These are phyloP conservation scores for Rhodomyrtus tomentosa DNA, from an alignment of 345 rosid genomes.

Conservation along the genomic window DNA sequence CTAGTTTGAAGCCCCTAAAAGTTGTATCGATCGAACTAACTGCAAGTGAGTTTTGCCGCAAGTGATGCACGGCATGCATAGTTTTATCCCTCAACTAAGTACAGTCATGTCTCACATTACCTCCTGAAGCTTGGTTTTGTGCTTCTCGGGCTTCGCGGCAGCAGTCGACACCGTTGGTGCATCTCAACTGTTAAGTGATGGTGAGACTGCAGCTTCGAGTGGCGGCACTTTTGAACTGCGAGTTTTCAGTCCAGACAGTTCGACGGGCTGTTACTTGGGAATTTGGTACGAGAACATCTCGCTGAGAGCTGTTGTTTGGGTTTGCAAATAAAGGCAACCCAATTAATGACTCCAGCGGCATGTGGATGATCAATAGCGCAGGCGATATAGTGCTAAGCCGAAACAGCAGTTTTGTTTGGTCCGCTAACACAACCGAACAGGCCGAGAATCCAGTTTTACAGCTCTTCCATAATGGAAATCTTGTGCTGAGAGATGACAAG, in stretches of 20 bases:
- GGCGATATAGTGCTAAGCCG: slow-evolving; percentile 12
- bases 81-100: background rate
- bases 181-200: slow-evolving; percentile 7
- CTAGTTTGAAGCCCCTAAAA: slow-evolving; percentile 82
- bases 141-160: accelerated
- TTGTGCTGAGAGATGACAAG: slow-evolving; percentile 15
- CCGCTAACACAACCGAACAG: background rate
- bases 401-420: slow-evolving; percentile 7
- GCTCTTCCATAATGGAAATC: slow-evolving; percentile 31
- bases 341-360: slow-evolving; percentile 2
- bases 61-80: background rate
- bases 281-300: slow-evolving; percentile 29
- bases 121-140: background rate
- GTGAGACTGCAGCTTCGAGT: slow-evolving; percentile 4
- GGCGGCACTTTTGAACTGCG: slow-evolving; percentile 15
- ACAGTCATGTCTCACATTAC: background rate
- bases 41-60: slow-evolving; percentile 37
- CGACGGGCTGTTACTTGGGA: slow-evolving; percentile 21
- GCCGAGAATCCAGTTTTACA: slow-evolving; percentile 12
- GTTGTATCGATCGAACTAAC: slow-evolving; percentile 79
- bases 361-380: slow-evolving; percentile 3
- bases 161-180: background rate
- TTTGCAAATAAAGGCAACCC: slow-evolving; percentile 31
- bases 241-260: slow-evolving; percentile 9
- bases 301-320: slow-evolving; percentile 19